Base-by-base conservation (phyloP, 257 asterid genomes). In the Capsicum baccatum region DNA sequence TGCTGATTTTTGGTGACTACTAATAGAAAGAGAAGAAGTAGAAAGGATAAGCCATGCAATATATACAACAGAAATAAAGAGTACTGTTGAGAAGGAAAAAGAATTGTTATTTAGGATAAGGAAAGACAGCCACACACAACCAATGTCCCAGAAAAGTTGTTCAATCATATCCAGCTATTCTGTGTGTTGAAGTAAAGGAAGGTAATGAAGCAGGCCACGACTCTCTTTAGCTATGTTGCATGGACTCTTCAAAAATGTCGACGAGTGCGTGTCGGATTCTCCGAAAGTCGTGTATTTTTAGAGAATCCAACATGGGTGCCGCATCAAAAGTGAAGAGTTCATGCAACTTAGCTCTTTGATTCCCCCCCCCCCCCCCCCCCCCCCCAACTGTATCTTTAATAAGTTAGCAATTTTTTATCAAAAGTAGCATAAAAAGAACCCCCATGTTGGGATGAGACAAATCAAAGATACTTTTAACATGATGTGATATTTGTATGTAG, bases 101-200 rank as follows among this genome's bases (percentile, higher is more conserved):
- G 26, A 42, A 16, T 54, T 87, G 90, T 66, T 68, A 83, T 68
- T 86, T 82, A 91, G 88, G 98, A 96, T 93, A 92, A 94, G 97
- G 80, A 90, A 96, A 93, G 97, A 95, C 94, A 94, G 93, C 93
- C 98, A 93, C 95, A 93, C 95, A 93, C 85, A 91, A 90, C 86
- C 83, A 90, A 88, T 90, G 91, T 88, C 86, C 78, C 88, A 83
- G 94, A 91, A 91, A 89, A 83, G 70, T 87, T 82, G 82, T 79
- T 86, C 69, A 85, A 86, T 85, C 83, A 80, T 83, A 85, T 92
- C 90, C 79, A 85, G 85, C 89, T 88, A 88, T 76, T 60, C 44
- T 83, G 85, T 85, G 87, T 88, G 90, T 83, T 83, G 59, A 89
- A 89, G 84, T 86, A 84, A 88, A 83, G 89, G 87, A 89, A 89